A percentile compares a stretch with the other conserved stretches of the same genome.
phyloP scores from a whole-genome alignment of 352 stramenopile species.

The Phytophthora lateralis region DNA sequence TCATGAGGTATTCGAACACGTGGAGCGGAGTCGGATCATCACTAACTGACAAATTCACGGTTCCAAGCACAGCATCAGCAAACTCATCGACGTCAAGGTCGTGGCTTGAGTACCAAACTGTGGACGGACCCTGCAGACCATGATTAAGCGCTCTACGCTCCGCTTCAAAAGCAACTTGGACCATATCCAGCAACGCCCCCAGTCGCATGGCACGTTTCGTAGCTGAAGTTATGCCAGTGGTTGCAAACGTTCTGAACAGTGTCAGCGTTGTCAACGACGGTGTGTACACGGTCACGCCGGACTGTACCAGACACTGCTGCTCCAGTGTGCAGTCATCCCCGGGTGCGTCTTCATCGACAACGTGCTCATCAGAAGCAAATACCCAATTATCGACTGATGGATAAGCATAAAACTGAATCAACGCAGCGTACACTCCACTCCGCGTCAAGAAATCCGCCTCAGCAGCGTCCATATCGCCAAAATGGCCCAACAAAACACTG shows the following conservation, averaged over 20 bases:
- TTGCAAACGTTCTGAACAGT: slow-evolving; percentile 33
- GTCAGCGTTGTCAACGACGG: slow-evolving; percentile 36
- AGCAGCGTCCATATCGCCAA: not conserved
- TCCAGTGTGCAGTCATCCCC: slow-evolving; percentile 29
- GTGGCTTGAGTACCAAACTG: slow-evolving; percentile 58
- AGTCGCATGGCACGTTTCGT: slow-evolving; percentile 41
- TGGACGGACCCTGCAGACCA: slow-evolving; percentile 62
- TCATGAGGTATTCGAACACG: slow-evolving; percentile 44
- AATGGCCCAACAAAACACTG: not conserved
- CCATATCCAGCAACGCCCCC: slow-evolving; percentile 36
- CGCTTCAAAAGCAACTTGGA: slow-evolving; percentile 46
- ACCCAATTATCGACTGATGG: slow-evolving; percentile 34
- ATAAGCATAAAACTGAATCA: slow-evolving; percentile 56
- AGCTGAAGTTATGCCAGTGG: slow-evolving; percentile 7
- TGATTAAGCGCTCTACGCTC: slow-evolving; percentile 44
- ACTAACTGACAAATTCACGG: slow-evolving; percentile 40
- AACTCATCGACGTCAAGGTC: slow-evolving; percentile 62
- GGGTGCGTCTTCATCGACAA: slow-evolving; percentile 2
- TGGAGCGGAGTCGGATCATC: slow-evolving; percentile 23
- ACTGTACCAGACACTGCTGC: slow-evolving; percentile 45
- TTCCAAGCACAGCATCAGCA: slow-evolving; percentile 56
- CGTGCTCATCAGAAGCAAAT: slow-evolving; percentile 1
- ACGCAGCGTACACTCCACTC: slow-evolving; percentile 33
- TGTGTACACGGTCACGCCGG: slow-evolving; percentile 69
- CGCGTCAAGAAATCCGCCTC: slow-evolving; percentile 23